Percentiles rank a stretch among this genome's conserved stretches.
Conservation (phyloP, 2,329 filamentous ascomycete genomes). For the Lecanicillium sp. region DNA sequence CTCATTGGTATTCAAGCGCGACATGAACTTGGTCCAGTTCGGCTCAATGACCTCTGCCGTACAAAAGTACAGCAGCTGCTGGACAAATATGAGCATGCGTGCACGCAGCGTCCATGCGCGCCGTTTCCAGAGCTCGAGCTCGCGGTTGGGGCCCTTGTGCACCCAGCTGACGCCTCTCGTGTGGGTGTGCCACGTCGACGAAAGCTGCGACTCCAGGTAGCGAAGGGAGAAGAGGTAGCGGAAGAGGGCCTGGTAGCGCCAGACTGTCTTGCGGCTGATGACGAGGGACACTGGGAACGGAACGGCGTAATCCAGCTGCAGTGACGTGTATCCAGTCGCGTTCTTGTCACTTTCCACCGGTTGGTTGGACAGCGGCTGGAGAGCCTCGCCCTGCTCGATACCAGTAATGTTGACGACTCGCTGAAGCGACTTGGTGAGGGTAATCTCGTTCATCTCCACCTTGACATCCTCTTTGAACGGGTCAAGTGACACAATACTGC, state of each 20-base stretch:
- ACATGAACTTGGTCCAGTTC: slow-evolving; percentile 93
- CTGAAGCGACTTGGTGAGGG: slow-evolving; percentile 88
- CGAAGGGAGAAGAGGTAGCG: slow-evolving; percentile 86
- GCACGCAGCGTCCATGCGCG: slow-evolving; percentile 85
- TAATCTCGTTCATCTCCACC: slow-evolving; percentile 92
- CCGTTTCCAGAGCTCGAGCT: slow-evolving; percentile 86
- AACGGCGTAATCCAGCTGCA: slow-evolving; percentile 90
- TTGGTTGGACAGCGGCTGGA: slow-evolving; percentile 63
- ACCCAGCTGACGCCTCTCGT: slow-evolving; percentile 76
- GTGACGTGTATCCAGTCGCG: slow-evolving; percentile 81
- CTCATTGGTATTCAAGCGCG: slow-evolving; percentile 62
- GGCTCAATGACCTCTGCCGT: slow-evolving; percentile 96
- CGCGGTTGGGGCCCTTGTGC: slow-evolving; percentile 64
- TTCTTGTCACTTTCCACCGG: slow-evolving; percentile 75
- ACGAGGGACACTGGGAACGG: slow-evolving; percentile 94
- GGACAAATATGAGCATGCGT: slow-evolving; percentile 93
- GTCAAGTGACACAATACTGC: slow-evolving; percentile 86
- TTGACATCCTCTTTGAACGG: slow-evolving; percentile 98
- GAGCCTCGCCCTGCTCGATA: slow-evolving; percentile 80
- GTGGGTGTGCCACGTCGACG: slow-evolving; percentile 84
- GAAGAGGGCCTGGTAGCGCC: slow-evolving; percentile 92
- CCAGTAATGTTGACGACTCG: slow-evolving; percentile 95
- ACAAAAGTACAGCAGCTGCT: slow-evolving; percentile 94
- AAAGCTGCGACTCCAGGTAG: slow-evolving; percentile 80
- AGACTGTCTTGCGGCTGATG: slow-evolving; percentile 93